phyloP scores from a whole-genome alignment of 306 rosid genomes.

The Macrotyloma uniflorum region DNA sequence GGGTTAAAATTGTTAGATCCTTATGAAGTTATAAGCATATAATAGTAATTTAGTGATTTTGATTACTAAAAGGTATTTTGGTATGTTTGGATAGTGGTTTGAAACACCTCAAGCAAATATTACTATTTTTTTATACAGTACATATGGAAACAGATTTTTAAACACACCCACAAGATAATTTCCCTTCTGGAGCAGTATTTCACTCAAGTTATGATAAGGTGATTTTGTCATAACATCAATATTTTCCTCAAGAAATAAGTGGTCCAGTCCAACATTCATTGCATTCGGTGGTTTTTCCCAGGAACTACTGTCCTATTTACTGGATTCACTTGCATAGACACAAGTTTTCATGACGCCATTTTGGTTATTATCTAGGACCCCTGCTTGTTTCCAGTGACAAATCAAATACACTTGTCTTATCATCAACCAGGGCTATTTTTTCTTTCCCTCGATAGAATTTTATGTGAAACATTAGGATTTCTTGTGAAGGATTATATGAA shows the following conservation, averaged over 20 bases:
- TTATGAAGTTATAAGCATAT: too few relatives aligned
- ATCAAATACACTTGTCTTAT: neutral
- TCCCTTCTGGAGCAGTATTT: too few relatives aligned
- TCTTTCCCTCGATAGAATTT: too few relatives aligned
- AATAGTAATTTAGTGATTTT: too few relatives aligned
- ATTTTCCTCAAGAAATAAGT: neutral
- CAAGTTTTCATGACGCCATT: neutral
- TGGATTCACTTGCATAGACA: neutral
- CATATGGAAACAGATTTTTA: too few relatives aligned
- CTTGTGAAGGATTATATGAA: neutral
- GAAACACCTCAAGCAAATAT: too few relatives aligned
- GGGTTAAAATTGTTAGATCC: too few relatives aligned
- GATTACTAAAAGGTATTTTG: too few relatives aligned
- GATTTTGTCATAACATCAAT: neutral
- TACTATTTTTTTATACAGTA: too few relatives aligned
- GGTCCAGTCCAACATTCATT: constrained; percentile 38
- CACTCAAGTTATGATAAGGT: neutral
- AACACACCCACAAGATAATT: too few relatives aligned
- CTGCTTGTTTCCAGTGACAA: neutral
- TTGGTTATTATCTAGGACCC: neutral
- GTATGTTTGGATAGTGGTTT: too few relatives aligned
- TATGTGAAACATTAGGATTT: neutral
- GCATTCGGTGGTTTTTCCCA: constrained; percentile 32
- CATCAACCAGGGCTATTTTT: neutral
- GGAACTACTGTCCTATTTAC: neutral